phyloP scores from a whole-genome alignment of 495 filamentous ascomycete genomes.

The Letharia lupina region DNA sequence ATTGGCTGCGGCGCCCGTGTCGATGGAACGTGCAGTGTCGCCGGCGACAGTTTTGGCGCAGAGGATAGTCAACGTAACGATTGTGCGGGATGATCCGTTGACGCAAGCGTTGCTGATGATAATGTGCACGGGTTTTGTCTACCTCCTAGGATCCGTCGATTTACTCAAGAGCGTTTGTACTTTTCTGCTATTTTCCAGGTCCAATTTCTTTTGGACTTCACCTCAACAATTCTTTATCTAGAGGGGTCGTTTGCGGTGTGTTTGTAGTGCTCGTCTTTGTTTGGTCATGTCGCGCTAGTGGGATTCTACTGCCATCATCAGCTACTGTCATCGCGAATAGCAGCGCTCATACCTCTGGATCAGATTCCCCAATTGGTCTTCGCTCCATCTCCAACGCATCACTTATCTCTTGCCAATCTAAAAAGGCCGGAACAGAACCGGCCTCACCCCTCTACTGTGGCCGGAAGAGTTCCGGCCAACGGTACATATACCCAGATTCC shows the following conservation, averaged over 20 bases:
- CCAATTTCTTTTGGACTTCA: not conserved
- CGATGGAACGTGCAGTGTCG: too few species aligned
- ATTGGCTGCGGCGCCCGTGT: too few species aligned
- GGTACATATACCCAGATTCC: conserved; percentile 7
- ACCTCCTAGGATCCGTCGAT: too few species aligned
- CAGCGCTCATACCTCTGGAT: not conserved
- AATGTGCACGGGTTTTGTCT: too few species aligned
- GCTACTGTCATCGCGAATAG: not conserved
- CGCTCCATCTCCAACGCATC: not conserved
- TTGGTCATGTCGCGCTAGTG: not conserved
- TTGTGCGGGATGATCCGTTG: too few species aligned
- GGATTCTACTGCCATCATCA: not conserved
- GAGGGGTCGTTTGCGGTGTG: conserved; percentile 20
- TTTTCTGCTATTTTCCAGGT: not conserved
- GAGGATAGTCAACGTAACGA: too few species aligned
- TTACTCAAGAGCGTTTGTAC: not conserved
- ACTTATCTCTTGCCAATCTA: conserved; percentile 1
- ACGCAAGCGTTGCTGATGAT: too few species aligned
- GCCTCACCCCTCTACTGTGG: conserved; percentile 15
- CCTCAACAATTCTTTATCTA: conserved; percentile 2
- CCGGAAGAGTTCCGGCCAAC: conserved; percentile 18
- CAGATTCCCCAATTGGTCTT: not conserved
- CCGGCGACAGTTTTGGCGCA: too few species aligned
- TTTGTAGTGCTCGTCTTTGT: conserved; percentile 5
- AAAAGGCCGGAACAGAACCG: conserved; percentile 18